These are phyloP conservation scores for Pisolithus albus DNA, from an alignment of 768 basidiomycete genomes.

Conservation along the genomic window DNA sequence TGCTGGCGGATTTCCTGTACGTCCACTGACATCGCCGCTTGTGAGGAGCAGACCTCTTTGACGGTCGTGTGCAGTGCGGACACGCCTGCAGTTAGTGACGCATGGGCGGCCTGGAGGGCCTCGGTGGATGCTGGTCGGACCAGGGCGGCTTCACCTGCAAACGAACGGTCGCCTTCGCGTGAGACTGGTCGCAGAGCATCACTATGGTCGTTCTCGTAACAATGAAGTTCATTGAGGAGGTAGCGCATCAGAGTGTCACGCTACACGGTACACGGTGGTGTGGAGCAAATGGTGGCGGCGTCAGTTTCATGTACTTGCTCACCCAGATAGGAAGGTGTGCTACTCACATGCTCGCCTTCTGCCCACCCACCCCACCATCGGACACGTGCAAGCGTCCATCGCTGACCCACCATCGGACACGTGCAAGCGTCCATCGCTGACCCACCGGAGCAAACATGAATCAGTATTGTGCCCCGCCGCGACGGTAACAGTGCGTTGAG, in stretches of 20 bases:
- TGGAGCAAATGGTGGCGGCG: background rate
- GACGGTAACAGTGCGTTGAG: conserved; percentile 24
- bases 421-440: conserved; percentile 29
- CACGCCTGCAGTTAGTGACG: background rate
- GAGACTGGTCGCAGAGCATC: conserved; percentile 5
- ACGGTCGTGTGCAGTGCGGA: background rate
- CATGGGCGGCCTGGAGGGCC: background rate
- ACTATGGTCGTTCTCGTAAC: conserved; percentile 19
- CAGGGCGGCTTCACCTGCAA: background rate
- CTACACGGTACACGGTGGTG: background rate
- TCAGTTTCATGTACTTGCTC: background rate
- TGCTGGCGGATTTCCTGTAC: background rate
- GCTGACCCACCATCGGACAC: conserved; percentile 23
- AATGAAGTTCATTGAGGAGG: conserved; percentile 23
- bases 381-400: conserved; percentile 30
- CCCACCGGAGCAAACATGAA: conserved; percentile 29
- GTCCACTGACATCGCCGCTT: background rate
- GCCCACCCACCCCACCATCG: conserved; percentile 43
- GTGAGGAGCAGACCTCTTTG: too few species aligned
- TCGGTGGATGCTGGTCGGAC: background rate
- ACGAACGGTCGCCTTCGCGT: background rate
- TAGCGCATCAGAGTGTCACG: conserved; percentile 13
- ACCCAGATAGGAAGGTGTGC: background rate
- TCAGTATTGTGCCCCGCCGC: conserved; percentile 23
- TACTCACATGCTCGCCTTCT: conserved; percentile 29